Evolutionary conservation across 495 filamentous ascomycete genomes (phyloP), one percentile per base, ranked within the genome.

Genomic region (Thozetella sp.): DNA sequence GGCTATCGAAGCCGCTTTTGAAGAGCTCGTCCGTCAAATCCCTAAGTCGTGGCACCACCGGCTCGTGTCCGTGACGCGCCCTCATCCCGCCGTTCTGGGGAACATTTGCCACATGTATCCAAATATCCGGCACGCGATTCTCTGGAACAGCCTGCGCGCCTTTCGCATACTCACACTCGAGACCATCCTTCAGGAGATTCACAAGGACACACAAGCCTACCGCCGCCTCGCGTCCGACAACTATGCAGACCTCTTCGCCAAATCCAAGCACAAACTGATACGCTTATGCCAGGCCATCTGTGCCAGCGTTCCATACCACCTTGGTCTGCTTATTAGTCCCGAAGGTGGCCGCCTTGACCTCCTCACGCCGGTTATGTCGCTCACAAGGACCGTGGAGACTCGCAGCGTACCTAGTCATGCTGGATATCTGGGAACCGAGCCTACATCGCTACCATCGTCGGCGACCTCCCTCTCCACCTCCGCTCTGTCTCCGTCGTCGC

Each of bases 141-240:
- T 80, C 6, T 86, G 81, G 79, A 88, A 87, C 60, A 72, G 77
- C 37, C 80, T 86, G 55, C 82, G 85, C 26, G 77, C 76, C 34
- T 74, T 79, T 11, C 80, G 84, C n/a, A 84, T 89, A 54, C 63
- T 88, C 17, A 64, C 84, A 37, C 80, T 80, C 60, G 82, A 87
- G 54, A 80, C 81, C 20, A 81, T 87, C 15, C 59, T 74, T 9
- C 56, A 64, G 3, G 61, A 72, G 23, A 66, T 79, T 22, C 64
- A 71, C 25, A 50, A 51, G 9, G 54, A 65, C 23, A 60, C 67
- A 6, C 27, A 57, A 13, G 15, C 40, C 27, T 57, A 58, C 34
- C 23, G 50, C 57, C 45, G 27, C 19, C 52, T 59, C 13, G 27
- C 60, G 30, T 56, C 61, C 2, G 26, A 51, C 24, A 51, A 60